Conservation (phyloP, 225 moss, liverwort and hornwort species). For the Lunularia cruciata region DNA sequence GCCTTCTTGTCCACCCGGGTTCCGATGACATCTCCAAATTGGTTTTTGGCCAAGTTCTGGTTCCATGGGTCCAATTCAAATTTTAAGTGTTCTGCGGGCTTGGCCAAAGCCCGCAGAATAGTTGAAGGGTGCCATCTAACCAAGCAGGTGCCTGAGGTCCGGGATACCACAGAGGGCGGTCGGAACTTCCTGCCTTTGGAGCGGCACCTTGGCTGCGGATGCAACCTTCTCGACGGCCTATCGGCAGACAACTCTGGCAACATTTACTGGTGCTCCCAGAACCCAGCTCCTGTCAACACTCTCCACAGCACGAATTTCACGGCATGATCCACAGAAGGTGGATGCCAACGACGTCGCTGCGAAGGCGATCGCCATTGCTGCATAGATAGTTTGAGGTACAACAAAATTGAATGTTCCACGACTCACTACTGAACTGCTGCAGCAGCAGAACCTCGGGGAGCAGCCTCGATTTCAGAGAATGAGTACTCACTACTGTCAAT, state of each 20-base stretch:
- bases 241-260: conserved; percentile 54
- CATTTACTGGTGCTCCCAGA: conserved; percentile 51
- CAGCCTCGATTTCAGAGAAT: conserved; percentile 37
- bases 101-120: conserved; percentile 73
- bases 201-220: conserved; percentile 26
- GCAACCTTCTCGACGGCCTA: conserved; percentile 34
- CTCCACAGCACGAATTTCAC: conserved; percentile 40
- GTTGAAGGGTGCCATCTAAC: conserved; percentile 79
- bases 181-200: conserved; percentile 25
- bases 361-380: conserved; percentile 28
- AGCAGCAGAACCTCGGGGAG: neutral
- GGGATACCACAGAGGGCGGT: conserved; percentile 92
- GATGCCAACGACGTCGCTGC: conserved; percentile 39
- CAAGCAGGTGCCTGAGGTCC: conserved; percentile 86
- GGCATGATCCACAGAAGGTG: conserved; percentile 45
- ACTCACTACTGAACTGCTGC: conserved; percentile 11
- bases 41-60: conserved; percentile 92
- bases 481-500: too few species aligned
- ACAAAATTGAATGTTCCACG: neutral
- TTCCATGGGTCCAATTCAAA: conserved; percentile 88
- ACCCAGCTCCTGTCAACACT: conserved; percentile 35
- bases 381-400: neutral
- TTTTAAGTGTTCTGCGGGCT: conserved; percentile 95
- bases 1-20: conserved; percentile 85
- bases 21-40: conserved; percentile 76